Conservation (phyloP, 73 alveolate species). For the Blepharisma stoltei region DNA sequence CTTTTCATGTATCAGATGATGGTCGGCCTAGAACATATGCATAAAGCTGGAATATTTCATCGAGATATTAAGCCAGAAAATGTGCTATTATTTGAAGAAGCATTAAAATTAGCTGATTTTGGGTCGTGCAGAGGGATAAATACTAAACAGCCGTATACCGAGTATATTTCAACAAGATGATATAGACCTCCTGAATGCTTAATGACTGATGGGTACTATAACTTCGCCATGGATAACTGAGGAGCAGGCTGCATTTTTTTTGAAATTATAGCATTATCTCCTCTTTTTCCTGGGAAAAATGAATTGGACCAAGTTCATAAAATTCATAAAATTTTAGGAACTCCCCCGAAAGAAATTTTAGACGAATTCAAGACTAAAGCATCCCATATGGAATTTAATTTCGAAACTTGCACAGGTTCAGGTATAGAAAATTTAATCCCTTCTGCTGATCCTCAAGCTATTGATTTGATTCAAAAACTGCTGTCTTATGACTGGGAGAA, state of each 20-base stretch:
- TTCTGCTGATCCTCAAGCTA: constrained; percentile 54
- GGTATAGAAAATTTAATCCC: constrained; percentile 77
- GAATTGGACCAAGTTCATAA: constrained; percentile 94
- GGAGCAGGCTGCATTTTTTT: constrained; percentile 99
- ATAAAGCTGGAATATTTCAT: constrained; percentile 93
- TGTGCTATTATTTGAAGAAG: constrained; percentile 40
- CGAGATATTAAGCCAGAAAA: constrained; percentile 89
- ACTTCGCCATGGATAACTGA: constrained; percentile 98
- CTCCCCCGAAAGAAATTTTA: constrained; percentile 81
- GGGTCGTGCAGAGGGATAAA: constrained; percentile 92
- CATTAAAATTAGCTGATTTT: constrained; percentile 87
- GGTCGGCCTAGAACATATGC: constrained; percentile 95
- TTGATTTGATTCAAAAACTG: constrained; percentile 46
- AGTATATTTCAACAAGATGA: constrained; percentile 92
- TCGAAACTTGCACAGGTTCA: constrained; percentile 81
- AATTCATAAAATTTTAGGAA: constrained; percentile 94
- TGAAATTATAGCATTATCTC: constrained; percentile 92
- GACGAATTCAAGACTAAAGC: constrained; percentile 71
- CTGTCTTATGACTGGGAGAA: constrained; percentile 86
- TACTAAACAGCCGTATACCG: constrained; percentile 93
- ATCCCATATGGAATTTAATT: constrained; percentile 85
- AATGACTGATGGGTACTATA: constrained; percentile 98
- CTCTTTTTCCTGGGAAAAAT: constrained; percentile 96
- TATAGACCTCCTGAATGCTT: constrained; percentile 98
- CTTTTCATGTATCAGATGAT: constrained; percentile 80